Evolutionary conservation across 192 early-diverging fungal genomes (phyloP), one percentile per base, ranked within the genome.

Genomic region (Spizellomyces sp.): DNA sequence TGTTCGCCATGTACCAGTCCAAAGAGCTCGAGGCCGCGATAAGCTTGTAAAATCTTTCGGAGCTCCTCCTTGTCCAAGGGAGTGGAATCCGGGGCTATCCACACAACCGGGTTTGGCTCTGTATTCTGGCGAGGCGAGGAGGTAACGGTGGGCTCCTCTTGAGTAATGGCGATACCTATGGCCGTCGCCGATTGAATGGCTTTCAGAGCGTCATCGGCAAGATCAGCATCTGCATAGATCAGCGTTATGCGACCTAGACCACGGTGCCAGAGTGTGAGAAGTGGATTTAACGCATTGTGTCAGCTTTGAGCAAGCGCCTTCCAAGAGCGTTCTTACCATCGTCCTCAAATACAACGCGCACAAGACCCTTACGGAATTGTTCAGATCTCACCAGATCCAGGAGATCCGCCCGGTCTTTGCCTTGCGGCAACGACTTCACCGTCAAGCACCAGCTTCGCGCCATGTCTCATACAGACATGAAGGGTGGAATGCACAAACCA

Each of bases 401-500:
- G 22, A 77, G 58, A 60, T 77, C 75, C n/a, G 64, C 69, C 9
- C 75, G 70, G 45, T 77, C 75, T 63, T 77, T 77, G 46, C 71
- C 75, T 9, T 62, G 8, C 8, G 75, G 75, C 22, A 77, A 63
- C 14, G 68, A 15, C 43, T 73, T 71, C 3, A 75, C 69, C 14
- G 36, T 45, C n/a, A 75, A 42, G 48, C 27, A 36, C 27, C 27
- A 3, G 27, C 27, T 36, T 36, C 27, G 27, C 27, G 27, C 27
- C 27, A 36, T 36, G 27, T 36, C 27, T 36, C 27, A 36, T 2
- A 36, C 27, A 36, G 27, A 36, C 27, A 36, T n/a, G n/a, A n/a
- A n/a, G n/a, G n/a, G n/a, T n/a, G n/a, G n/a, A n/a, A n/a, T n/a
- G n/a, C n/a, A 36, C 27, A 36, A 36, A 36, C 27, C 27, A 36